Conservation (phyloP, 306 rosid genomes). For the Fagus crenata region DNA sequence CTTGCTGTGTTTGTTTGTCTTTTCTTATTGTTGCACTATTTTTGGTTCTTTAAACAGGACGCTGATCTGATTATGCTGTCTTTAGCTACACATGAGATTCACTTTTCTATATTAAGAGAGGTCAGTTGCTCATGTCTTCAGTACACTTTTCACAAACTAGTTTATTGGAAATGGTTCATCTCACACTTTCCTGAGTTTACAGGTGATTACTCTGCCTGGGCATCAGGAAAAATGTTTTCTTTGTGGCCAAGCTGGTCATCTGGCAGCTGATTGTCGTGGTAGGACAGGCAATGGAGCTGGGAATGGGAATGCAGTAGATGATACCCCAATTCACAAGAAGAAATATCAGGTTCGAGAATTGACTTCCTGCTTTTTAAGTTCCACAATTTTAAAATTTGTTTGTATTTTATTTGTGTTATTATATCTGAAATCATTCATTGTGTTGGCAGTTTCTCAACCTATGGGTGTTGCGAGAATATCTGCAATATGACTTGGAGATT, state of each 20-base stretch:
- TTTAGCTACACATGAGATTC: constrained; percentile 93
- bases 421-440: constrained; percentile 24
- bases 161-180: constrained; percentile 33
- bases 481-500: constrained; percentile 77
- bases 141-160: constrained; percentile 16
- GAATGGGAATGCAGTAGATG: constrained; percentile 63
- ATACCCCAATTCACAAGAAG: constrained; percentile 83
- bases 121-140: constrained; percentile 49
- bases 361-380: constrained; percentile 26
- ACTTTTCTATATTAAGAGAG: constrained; percentile 95
- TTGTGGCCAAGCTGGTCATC: constrained; percentile 94
- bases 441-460: constrained; percentile 70
- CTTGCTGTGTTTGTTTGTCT: constrained; percentile 8
- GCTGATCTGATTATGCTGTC: constrained; percentile 96
- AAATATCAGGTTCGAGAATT: constrained; percentile 81
- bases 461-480: constrained; percentile 88
- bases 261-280: constrained; percentile 91
- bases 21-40: background rate
- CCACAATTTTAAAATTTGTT: constrained; percentile 15
- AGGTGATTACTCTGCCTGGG: constrained; percentile 84
- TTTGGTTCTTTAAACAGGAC: constrained; percentile 57
- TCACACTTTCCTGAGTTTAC: constrained; percentile 34
- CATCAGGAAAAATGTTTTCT: constrained; percentile 85
- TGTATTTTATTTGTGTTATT: constrained; percentile 17
- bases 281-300: constrained; percentile 50